Base-by-base conservation (phyloP, 345 rosid genomes). In the Citrus mangshanensis region DNA sequence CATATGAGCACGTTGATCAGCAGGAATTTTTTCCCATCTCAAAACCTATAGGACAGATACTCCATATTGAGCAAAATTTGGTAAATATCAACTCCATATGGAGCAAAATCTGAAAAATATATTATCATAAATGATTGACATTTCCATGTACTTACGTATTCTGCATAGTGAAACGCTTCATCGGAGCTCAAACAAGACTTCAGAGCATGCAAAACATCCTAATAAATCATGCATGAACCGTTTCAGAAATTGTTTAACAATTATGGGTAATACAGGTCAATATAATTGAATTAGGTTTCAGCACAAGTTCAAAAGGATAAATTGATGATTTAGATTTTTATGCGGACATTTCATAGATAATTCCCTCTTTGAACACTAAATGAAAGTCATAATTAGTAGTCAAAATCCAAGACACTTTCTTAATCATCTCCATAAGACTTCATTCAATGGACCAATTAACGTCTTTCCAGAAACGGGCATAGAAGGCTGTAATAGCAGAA, bases 21-120 rank as follows among this genome's bases (percentile, higher is more conserved):
- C 93, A 58, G 99, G 99, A 83, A 95, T 89, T 84, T 91, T 86
- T 87, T 93, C 98, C 99, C 99, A 95, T 74, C 89, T 87, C 79
- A 95, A 85, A 30, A 90, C 88, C 99, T 95, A 78, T 51, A 24
- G 42, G 70, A 34, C 70, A 30, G 66, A 75, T 30, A 27, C 9
- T 59, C 28, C 54, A 49, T 67, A n/a, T 34, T 73, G 51, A 72
- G 73, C n/a, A 55, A 65, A 54, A 38, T 51, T 19, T 51, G 55
- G 38, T 73, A 34, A 24, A 27, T 55, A 22, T 12, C 12, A 42
- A 37, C 18, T 59, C 28, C 58, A 61, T 67, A n/a, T 28, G 68
- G 51, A 69, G 73, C n/a, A 55, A 66, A 54, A 49, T 54, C 58
- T 54, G 58, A 59, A 59, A 34, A 24, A 27, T 55, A n/a, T 22